These are phyloP conservation scores for Alternaria arborescens DNA, from an alignment of 2,329 filamentous ascomycete genomes.

Conservation along the genomic window DNA sequence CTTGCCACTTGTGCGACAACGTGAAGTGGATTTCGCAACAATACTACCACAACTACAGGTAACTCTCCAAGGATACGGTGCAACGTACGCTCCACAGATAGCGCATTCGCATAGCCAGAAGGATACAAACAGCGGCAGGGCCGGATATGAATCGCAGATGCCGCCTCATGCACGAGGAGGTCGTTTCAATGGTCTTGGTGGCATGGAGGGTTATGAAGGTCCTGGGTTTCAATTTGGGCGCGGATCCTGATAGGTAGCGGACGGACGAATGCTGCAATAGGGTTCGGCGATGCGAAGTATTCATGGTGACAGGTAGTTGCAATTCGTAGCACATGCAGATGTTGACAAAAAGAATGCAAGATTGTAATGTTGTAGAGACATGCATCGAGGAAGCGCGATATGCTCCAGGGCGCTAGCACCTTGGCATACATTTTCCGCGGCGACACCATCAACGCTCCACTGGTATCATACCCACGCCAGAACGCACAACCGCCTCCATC, in stretches of 20 bases:
- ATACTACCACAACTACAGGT: constrained; percentile 1
- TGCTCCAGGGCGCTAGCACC: background rate
- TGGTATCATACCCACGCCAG: background rate
- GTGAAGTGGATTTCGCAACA: background rate
- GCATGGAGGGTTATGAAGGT: background rate
- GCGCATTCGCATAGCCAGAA: background rate
- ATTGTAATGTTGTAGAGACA: background rate
- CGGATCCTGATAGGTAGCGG: background rate
- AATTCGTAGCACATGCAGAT: background rate
- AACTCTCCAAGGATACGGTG: constrained; percentile 5
- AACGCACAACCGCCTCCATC: background rate
- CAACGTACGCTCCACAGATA: constrained; percentile 3
- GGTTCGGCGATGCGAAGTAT: background rate
- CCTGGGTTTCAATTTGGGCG: background rate
- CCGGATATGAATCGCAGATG: background rate
- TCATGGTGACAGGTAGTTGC: background rate
- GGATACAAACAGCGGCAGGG: background rate
- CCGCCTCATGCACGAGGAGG: background rate
- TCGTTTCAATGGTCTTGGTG: background rate
- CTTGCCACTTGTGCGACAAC: too few species aligned
- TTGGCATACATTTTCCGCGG: constrained; percentile 20
- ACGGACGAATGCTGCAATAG: background rate
- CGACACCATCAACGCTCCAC: constrained; percentile 2
- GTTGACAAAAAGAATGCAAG: background rate
- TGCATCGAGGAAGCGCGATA: background rate